Percentiles rank a stretch among this genome's conserved stretches.
Evolutionary conservation across 768 basidiomycete species (phyloP).

Genomic region (Boletus patriciae): DNA sequence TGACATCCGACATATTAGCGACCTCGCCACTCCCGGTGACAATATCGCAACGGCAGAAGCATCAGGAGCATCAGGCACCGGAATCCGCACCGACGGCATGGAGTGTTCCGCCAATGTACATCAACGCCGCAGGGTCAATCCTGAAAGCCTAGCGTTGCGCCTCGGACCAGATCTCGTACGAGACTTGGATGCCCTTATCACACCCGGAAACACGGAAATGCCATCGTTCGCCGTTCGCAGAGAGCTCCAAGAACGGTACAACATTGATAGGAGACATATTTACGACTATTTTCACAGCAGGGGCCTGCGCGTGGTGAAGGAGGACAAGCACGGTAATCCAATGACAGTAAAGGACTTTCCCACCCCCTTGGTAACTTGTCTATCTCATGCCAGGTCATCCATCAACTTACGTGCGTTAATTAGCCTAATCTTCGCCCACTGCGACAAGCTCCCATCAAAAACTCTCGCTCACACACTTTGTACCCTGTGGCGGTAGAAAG

Average conservation of each 20-base stretch:
- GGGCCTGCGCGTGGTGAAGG: constrained; percentile 62
- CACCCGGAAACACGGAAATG: constrained; percentile 71
- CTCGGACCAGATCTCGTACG: constrained; percentile 65
- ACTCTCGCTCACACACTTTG: constrained; percentile 19
- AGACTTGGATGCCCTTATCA: constrained; percentile 71
- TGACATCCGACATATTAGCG: neutral
- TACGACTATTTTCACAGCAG: constrained; percentile 76
- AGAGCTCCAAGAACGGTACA: constrained; percentile 68
- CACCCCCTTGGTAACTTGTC: constrained; percentile 22
- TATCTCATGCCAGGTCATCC: constrained; percentile 6
- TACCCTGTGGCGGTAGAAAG: constrained; percentile 13
- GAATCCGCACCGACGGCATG: constrained; percentile 4
- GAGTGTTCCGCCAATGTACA: constrained; percentile 8
- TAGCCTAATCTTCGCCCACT: constrained; percentile 35
- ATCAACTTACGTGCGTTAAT: constrained; percentile 8
- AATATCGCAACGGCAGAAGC: neutral
- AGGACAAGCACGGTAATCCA: constrained; percentile 59
- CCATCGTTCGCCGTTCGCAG: constrained; percentile 69
- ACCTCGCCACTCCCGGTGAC: neutral
- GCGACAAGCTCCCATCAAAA: constrained; percentile 27
- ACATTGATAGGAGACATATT: constrained; percentile 69
- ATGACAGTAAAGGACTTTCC: constrained; percentile 27
- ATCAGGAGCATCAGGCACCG: constrained; percentile 17
- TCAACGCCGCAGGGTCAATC: constrained; percentile 56
- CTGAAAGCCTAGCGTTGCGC: constrained; percentile 64